Evolutionary conservation across 257 asterid species (phyloP).

Genomic region (Orobanche coerulescens): DNA sequence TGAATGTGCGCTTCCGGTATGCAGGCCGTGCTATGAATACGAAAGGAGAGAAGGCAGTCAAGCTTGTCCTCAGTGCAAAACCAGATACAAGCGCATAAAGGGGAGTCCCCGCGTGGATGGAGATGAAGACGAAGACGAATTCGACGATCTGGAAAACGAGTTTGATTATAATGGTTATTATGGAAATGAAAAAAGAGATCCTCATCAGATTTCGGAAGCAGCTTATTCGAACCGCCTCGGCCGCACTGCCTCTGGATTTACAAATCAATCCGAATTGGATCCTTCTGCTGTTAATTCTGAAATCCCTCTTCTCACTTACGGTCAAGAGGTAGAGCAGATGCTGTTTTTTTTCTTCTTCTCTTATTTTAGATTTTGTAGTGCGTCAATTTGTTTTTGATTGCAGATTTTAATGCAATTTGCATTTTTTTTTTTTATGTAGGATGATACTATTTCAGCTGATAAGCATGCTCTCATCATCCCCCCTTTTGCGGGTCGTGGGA

Average conservation of each 20-base stretch:
- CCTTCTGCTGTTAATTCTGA: constrained; percentile 57
- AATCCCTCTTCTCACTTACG: constrained; percentile 91
- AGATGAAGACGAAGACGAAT: constrained; percentile 93
- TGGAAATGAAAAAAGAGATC: constrained; percentile 31
- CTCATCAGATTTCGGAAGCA: constrained; percentile 48
- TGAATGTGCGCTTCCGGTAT: constrained; percentile 90
- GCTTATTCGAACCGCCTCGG: constrained; percentile 44
- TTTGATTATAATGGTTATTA: constrained; percentile 59
- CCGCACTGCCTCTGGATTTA: constrained; percentile 54
- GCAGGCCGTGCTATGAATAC: constrained; percentile 81
- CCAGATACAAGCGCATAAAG: constrained; percentile 84
- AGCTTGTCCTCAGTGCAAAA: constrained; percentile 97
- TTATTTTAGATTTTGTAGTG: no score
- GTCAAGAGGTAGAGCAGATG: constrained; percentile 91
- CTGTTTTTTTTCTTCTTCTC: neutral
- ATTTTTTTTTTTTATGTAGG: constrained; percentile 39
- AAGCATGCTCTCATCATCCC: constrained; percentile 90
- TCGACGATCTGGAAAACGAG: constrained; percentile 87
- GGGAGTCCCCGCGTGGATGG: constrained; percentile 96
- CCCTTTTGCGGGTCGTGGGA: constrained; percentile 69
- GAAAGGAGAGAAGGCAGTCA: constrained; percentile 95
- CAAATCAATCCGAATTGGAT: constrained; percentile 57
- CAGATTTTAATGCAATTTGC: constrained; percentile 14
- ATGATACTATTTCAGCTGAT: constrained; percentile 90
- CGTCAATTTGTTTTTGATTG: neutral